These are phyloP conservation scores for Scedosporium apiospermum DNA, from an alignment of 2,329 filamentous ascomycete species.

Conservation along the genomic window DNA sequence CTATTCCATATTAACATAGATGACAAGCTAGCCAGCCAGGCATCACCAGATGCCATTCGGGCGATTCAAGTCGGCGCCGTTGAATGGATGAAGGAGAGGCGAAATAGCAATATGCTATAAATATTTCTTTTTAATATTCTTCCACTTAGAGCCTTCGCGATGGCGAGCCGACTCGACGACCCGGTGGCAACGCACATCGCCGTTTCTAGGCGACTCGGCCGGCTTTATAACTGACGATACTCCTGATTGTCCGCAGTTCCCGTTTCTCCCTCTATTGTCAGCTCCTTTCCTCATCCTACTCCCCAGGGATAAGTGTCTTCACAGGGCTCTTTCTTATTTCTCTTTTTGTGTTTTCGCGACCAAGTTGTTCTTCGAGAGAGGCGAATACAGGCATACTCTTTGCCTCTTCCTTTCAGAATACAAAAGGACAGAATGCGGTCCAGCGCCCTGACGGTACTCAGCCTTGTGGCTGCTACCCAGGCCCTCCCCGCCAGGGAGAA, in stretches of 20 bases:
- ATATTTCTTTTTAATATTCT: conserved; percentile 3
- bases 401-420: not conserved
- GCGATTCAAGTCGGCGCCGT: not conserved
- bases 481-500: conserved; percentile 5
- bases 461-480: conserved; percentile 2
- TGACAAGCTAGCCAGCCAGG: not conserved
- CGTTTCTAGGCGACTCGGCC: not conserved
- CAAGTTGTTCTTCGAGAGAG: not conserved
- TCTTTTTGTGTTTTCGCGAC: not conserved
- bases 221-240: conserved; percentile 3
- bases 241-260: not conserved
- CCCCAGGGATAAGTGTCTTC: not conserved
- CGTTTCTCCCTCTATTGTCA: not conserved
- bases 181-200: not conserved
- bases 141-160: not conserved
- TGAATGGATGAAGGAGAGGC: not conserved
- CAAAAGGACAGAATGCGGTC: conserved; percentile 1
- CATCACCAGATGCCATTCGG: not conserved
- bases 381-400: not conserved
- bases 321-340: not conserved
- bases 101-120: conserved; percentile 3
- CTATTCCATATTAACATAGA: conserved; percentile 7
- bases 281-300: not conserved
- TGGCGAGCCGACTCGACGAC: conserved; percentile 3
- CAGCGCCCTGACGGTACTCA: conserved; percentile 2